These are phyloP conservation scores for Trichopus zeylanicus DNA, from an alignment of 116 monocot genomes.

Conservation along the genomic window DNA sequence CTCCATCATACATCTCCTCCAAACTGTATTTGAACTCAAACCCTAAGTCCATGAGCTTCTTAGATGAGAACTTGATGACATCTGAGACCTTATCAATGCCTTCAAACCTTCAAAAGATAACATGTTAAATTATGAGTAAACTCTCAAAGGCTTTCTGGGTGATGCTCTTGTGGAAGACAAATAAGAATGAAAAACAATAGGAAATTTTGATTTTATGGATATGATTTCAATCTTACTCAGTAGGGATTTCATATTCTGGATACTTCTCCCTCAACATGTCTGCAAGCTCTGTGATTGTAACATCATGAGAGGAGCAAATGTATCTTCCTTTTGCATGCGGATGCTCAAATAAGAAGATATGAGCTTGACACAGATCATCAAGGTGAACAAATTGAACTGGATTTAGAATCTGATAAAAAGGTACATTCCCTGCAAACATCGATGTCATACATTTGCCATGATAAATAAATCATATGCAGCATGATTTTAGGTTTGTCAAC, in stretches of 20 bases:
- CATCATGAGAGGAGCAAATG: conserved; percentile 56
- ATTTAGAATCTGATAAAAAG: conserved; percentile 47
- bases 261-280: conserved; percentile 5
- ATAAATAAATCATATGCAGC: not conserved
- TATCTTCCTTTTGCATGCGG: conserved; percentile 42
- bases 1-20: conserved; percentile 57
- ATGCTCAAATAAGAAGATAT: conserved; percentile 42
- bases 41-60: conserved; percentile 42
- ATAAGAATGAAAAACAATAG: no score
- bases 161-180: no score
- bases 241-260: conserved; percentile 31
- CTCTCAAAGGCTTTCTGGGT: no score
- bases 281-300: not conserved
- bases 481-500: no score
- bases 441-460: no score
- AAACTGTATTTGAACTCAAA: conserved; percentile 39
- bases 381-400: conserved; percentile 42
- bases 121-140: no score
- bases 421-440: conserved; percentile 21
- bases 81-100: conserved; percentile 27
- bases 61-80: conserved; percentile 32
- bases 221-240: not conserved
- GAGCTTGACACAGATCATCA: conserved; percentile 48
- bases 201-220: no score
- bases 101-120: no score